Evolutionary conservation across 768 basidiomycete species (phyloP).

Genomic region (Nidularia sp.): DNA sequence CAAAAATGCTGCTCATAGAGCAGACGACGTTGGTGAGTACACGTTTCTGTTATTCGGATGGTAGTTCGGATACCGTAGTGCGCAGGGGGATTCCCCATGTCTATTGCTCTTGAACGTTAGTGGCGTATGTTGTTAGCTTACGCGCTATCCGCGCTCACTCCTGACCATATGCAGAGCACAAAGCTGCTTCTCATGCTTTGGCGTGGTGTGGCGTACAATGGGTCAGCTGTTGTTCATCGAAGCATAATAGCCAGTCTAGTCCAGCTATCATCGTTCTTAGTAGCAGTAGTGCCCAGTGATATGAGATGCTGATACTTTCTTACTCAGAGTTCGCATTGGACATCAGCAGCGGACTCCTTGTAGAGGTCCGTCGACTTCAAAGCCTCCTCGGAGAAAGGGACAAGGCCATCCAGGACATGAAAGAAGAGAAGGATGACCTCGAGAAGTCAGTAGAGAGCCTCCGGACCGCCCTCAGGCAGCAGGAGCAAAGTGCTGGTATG

Average conservation of each 20-base stretch:
- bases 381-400: slow-evolving; percentile 88
- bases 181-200: neutral
- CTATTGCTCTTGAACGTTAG: no score
- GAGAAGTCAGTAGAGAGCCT: slow-evolving; percentile 76
- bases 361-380: slow-evolving; percentile 89
- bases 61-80: no score
- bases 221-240: no score
- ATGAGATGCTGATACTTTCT: neutral
- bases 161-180: no score
- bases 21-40: slow-evolving; percentile 80
- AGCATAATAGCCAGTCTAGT: no score
- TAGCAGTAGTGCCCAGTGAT: no score
- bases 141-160: no score
- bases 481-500: slow-evolving; percentile 79
- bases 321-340: slow-evolving; percentile 92
- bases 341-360: slow-evolving; percentile 88
- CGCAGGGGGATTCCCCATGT: no score
- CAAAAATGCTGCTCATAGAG: slow-evolving; percentile 87
- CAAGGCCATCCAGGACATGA: slow-evolving; percentile 87
- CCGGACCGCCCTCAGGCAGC: slow-evolving; percentile 66
- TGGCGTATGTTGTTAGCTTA: no score
- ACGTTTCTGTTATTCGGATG: neutral
- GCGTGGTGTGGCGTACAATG: neutral
- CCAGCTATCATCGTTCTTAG: no score
- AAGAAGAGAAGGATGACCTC: slow-evolving; percentile 88